phyloP scores from a whole-genome alignment of 2,329 filamentous ascomycete species.

The Cytospora paraplurivora region DNA sequence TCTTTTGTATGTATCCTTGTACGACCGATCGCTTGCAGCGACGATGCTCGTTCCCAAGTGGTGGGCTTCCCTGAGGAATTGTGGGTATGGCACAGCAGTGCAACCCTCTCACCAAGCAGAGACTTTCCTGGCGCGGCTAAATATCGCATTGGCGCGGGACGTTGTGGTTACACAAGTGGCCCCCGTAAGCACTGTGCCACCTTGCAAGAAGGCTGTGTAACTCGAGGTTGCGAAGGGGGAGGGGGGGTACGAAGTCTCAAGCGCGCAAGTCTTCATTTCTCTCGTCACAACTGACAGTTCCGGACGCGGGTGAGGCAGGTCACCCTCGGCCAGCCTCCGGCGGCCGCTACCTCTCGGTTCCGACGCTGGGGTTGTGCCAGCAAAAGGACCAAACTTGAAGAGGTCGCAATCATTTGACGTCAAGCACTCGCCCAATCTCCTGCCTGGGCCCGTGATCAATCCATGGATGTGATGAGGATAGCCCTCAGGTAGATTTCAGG shows the following conservation, averaged over 20 bases:
- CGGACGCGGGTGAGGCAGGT: not conserved
- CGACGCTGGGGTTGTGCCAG: not conserved
- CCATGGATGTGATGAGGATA: not conserved
- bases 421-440: not conserved
- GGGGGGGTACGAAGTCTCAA: not conserved
- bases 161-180: conserved; percentile 20
- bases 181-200: conserved; percentile 24
- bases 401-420: conserved; percentile 3
- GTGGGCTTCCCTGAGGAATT: not conserved
- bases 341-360: conserved; percentile 2
- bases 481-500: not conserved
- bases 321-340: conserved; percentile 18
- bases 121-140: conserved; percentile 17
- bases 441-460: not conserved
- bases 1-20: not conserved
- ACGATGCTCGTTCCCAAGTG: not conserved
- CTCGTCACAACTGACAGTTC: no score
- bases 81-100: conserved; percentile 16
- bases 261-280: conserved; percentile 9
- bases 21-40: conserved; percentile 14
- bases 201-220: conserved; percentile 19
- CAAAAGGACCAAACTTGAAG: conserved; percentile 7
- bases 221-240: not conserved
- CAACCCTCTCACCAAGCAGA: not conserved
- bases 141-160: conserved; percentile 4